Conservation (phyloP, 2,329 filamentous ascomycete genomes). For the Cryphonectria nitschkei region DNA sequence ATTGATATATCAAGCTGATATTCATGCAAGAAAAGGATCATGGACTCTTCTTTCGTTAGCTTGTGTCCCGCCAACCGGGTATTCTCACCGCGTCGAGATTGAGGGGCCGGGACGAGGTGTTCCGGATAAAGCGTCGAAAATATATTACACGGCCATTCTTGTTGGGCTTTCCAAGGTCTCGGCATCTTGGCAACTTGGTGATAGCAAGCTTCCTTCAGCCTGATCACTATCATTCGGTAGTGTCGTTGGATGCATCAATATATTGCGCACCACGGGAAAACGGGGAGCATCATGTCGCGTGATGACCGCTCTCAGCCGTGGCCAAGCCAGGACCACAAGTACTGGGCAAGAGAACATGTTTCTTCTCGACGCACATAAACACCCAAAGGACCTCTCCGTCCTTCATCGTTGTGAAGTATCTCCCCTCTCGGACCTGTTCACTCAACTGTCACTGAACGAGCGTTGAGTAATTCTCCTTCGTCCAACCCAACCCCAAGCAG, state of each 20-base stretch:
- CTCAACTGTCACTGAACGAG: background rate
- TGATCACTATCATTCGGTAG: background rate
- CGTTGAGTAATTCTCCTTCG: no score
- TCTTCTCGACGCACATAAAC: background rate
- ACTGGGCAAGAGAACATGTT: background rate
- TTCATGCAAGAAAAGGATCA: background rate
- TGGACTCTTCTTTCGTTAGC: background rate
- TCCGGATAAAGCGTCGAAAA: background rate
- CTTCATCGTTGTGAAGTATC: background rate
- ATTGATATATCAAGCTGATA: background rate
- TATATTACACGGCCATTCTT: background rate
- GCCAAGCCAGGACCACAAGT: background rate
- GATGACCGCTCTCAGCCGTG: background rate
- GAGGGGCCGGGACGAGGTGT: slow-evolving; percentile 2
- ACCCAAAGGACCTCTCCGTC: background rate
- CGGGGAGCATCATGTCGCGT: background rate
- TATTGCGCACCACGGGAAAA: background rate
- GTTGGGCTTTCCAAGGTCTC: background rate
- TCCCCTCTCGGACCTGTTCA: no score
- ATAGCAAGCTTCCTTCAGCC: background rate
- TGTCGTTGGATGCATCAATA: background rate
- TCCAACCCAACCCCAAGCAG: background rate
- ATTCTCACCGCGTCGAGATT: background rate
- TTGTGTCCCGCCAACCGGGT: background rate
- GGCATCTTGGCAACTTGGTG: background rate